Base-by-base conservation (phyloP, 2,329 filamentous ascomycete genomes). In the Alternaria infectoria region DNA sequence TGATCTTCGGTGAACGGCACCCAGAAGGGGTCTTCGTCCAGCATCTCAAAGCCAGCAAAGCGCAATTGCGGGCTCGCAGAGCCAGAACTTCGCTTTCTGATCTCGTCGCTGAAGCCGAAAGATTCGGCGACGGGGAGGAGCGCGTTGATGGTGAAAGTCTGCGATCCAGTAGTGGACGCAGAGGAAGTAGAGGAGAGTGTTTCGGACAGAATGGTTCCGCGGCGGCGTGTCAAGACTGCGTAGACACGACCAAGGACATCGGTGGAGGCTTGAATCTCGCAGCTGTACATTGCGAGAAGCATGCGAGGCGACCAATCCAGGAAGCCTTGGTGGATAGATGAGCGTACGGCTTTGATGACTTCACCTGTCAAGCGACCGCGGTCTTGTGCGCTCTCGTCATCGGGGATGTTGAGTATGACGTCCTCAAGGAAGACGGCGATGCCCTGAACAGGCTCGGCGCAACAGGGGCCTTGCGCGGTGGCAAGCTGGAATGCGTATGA, bases 11-110 rank as follows among this genome's bases (percentile, higher is more conserved):
- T 98, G 69, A 93, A 93, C 1, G 96, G 96, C 50, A 97, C 93
- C 96, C 96, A 99, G 83, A 96, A 97, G 0, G 96, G 96, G 83
- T 99, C 96, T 81, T 97, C 91, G 78, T 98, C 93, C 3, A 98
- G 85, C 71, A 97, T 88, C 80, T 97, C 93, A 76, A 94, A 99
- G 1, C 96, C 96, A 8, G 92, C 88, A 77, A 98, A 99, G 65
- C 97, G 91, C 40, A 99, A 86, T 84, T 98, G 96, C 54, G 96
- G 96, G 74, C 93, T 91, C 1, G 96, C 96, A 4, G 92, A 93
- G 4, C 96, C 96, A 7, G 90, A 93, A 1, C 93, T 97, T 7
- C 94, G 88, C 83, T 98, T 98, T 62, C 96, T 89, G 83, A 99
- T 98, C 81, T 99, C 96, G 77, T 98, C 96, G 5, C 89, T 89